Evolutionary conservation across 2,329 filamentous ascomycete species (phyloP).

Genomic region (Zymoseptoria tritici): DNA sequence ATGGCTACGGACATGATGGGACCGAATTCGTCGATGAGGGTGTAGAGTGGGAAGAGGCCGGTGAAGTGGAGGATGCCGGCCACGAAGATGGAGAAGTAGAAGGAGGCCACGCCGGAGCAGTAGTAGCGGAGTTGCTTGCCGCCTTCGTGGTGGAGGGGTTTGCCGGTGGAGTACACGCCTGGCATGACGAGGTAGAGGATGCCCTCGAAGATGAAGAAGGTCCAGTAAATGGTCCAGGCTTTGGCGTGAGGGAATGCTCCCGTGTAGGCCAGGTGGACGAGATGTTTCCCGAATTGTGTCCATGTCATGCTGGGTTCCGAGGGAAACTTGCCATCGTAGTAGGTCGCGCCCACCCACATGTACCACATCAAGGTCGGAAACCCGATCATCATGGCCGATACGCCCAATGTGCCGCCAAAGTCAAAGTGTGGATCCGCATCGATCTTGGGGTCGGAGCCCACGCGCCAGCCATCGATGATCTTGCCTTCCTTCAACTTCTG

Average conservation of each 20-base stretch:
- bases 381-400: conserved; percentile 75
- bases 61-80: conserved; percentile 69
- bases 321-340: conserved; percentile 81
- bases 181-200: conserved; percentile 78
- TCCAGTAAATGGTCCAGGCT: conserved; percentile 93
- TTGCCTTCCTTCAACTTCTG: conserved; percentile 23
- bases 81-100: conserved; percentile 75
- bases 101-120: conserved; percentile 81
- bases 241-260: conserved; percentile 74
- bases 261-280: conserved; percentile 67
- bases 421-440: conserved; percentile 54
- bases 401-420: conserved; percentile 81
- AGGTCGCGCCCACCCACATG: conserved; percentile 95
- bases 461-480: conserved; percentile 33
- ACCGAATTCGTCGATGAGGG: conserved; percentile 89
- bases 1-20: conserved; percentile 90
- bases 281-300: conserved; percentile 62
- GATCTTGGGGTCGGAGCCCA: conserved; percentile 33
- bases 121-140: conserved; percentile 89
- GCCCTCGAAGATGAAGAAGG: conserved; percentile 78
- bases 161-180: conserved; percentile 80
- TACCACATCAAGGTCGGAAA: conserved; percentile 98
- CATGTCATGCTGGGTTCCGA: conserved; percentile 43
- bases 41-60: conserved; percentile 82
- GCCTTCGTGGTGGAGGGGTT: conserved; percentile 72